phyloP scores from a whole-genome alignment of 495 filamentous ascomycete genomes.

The Xylaria flabelliformis region DNA sequence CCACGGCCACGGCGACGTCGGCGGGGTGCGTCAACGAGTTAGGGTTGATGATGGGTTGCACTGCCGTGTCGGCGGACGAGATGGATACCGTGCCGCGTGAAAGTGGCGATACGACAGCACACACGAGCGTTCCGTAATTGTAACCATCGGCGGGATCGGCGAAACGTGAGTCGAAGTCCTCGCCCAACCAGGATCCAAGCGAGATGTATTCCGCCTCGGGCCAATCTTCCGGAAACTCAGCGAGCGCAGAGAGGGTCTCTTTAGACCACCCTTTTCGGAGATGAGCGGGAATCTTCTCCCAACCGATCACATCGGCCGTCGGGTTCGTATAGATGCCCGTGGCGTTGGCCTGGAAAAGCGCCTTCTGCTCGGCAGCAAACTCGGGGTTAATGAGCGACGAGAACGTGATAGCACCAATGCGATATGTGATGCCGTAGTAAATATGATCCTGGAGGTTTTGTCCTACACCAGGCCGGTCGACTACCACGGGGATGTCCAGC shows the following conservation, averaged over 20 bases:
- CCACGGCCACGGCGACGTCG: conserved; percentile 61
- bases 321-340: conserved; percentile 53
- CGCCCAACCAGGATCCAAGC: conserved; percentile 51
- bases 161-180: conserved; percentile 45
- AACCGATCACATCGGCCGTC: conserved; percentile 53
- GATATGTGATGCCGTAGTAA: conserved; percentile 45
- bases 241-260: conserved; percentile 42
- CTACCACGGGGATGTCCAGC: conserved; percentile 47
- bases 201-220: conserved; percentile 61
- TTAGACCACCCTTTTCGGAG: conserved; percentile 29
- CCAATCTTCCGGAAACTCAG: conserved; percentile 58
- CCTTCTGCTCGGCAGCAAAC: conserved; percentile 25
- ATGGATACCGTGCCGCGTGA: conserved; percentile 64
- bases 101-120: conserved; percentile 48
- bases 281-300: conserved; percentile 50
- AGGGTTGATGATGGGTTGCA: conserved; percentile 59
- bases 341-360: conserved; percentile 37
- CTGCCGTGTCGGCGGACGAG: conserved; percentile 46
- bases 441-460: conserved; percentile 58
- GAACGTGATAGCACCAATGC: conserved; percentile 51
- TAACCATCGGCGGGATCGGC: conserved; percentile 32
- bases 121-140: conserved; percentile 42
- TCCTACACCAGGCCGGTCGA: conserved; percentile 57
- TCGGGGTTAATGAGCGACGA: conserved; percentile 49
- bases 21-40: conserved; percentile 59